These are phyloP conservation scores for Platanthera zijinensis DNA, from an alignment of 106 monocot genomes.

Conservation along the genomic window DNA sequence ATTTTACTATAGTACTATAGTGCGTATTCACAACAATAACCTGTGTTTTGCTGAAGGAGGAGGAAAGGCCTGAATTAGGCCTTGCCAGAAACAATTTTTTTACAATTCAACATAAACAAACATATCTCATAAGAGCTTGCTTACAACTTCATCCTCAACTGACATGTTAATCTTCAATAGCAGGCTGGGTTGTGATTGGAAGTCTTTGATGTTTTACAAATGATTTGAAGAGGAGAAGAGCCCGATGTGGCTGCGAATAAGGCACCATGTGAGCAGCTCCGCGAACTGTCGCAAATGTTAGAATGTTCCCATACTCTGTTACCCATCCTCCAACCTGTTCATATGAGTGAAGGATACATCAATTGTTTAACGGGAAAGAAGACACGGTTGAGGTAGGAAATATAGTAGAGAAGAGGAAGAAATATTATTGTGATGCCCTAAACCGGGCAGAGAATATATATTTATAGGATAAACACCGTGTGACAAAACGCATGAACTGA, in stretches of 20 bases:
- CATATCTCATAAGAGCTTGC: not conserved
- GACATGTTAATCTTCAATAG: not conserved
- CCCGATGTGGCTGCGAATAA: slow-evolving; percentile 51
- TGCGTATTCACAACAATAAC: no score
- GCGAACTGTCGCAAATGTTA: slow-evolving; percentile 57
- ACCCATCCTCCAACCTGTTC: slow-evolving; percentile 52
- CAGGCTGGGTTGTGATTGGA: slow-evolving; percentile 29
- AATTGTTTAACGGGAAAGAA: not conserved
- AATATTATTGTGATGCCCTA: no score
- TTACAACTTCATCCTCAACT: not conserved
- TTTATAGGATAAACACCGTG: no score
- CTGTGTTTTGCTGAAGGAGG: not conserved
- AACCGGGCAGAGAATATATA: no score
- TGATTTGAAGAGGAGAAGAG: slow-evolving; percentile 37
- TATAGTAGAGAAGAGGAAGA: no score
- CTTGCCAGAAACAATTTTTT: not conserved
- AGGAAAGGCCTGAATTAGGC: not conserved
- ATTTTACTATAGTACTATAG: no score
- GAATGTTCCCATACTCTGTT: slow-evolving; percentile 47
- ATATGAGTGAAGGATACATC: not conserved
- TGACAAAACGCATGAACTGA: no score
- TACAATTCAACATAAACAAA: not conserved
- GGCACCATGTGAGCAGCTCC: slow-evolving; percentile 68
- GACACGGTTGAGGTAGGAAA: no score
- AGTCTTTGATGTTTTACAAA: slow-evolving; percentile 30